phyloP scores from a whole-genome alignment of 441 rosid species.

The Bruguiera hainesii region DNA sequence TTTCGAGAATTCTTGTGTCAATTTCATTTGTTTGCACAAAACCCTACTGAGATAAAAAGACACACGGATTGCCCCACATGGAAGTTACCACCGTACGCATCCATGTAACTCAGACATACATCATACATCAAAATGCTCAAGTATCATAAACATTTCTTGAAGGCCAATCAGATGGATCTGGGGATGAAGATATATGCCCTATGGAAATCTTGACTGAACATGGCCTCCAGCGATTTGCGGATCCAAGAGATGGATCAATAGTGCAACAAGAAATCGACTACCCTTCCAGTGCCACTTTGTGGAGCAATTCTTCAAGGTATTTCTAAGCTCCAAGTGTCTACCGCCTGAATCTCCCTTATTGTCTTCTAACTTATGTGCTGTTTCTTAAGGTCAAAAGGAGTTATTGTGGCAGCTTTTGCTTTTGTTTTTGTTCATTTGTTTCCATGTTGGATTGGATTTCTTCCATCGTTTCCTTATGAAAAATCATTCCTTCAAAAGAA shows the following conservation, averaged over 20 bases:
- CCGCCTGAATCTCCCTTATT: not conserved
- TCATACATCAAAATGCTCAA: not conserved
- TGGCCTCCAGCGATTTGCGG: constrained; percentile 27
- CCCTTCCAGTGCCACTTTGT: constrained; percentile 40
- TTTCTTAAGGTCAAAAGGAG: constrained; percentile 23
- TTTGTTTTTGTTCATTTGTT: constrained; percentile 10
- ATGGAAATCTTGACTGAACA: constrained; percentile 36
- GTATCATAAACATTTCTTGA: constrained; percentile 2
- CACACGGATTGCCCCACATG: not conserved
- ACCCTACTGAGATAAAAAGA: constrained; percentile 9
- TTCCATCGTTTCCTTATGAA: constrained; percentile 9
- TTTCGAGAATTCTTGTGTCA: constrained; percentile 10
- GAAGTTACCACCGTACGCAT: not conserved
- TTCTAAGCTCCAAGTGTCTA: constrained; percentile 15
- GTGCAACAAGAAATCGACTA: constrained; percentile 43
- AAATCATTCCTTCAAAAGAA: constrained; percentile 6
- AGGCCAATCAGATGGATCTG: constrained; percentile 70
- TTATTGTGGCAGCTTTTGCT: constrained; percentile 34
- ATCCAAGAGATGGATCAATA: constrained; percentile 42
- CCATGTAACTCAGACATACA: not conserved
- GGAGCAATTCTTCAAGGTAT: constrained; percentile 82
- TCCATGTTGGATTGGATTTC: not conserved
- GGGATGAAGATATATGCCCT: constrained; percentile 60
- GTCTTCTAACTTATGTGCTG: too few relatives aligned
- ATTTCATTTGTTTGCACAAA: not conserved